Evolutionary conservation across 148 eudicot genomes (phyloP).

Genomic region (Vaccinium darrowii): DNA sequence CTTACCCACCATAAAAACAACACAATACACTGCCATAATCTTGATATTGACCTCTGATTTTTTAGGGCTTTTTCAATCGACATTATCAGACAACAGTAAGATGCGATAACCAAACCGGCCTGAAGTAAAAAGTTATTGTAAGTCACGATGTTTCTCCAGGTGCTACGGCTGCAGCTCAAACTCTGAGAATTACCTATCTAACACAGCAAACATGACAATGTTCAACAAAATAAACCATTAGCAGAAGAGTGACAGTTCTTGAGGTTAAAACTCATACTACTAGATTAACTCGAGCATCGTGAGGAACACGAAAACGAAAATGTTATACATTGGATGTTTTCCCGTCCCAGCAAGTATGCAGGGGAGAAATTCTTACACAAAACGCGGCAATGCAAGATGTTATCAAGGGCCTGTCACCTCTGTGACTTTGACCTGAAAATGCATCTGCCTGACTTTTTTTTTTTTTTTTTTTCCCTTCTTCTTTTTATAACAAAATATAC

Average conservation of each 20-base stretch:
- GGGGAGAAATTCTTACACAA: slow-evolving; percentile 52
- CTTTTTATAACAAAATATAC: slow-evolving; percentile 60
- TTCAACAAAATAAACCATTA: background rate
- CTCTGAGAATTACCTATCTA: background rate
- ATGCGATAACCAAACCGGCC: background rate
- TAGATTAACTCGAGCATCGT: slow-evolving; percentile 11
- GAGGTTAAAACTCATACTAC: slow-evolving; percentile 1
- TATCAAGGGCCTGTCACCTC: slow-evolving; percentile 83
- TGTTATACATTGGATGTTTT: slow-evolving; percentile 41
- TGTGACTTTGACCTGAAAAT: slow-evolving; percentile 83
- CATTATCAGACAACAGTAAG: background rate
- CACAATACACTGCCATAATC: no score
- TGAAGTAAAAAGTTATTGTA: background rate
- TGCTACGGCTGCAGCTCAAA: background rate
- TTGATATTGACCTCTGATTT: no score
- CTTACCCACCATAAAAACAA: background rate
- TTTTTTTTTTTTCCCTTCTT: slow-evolving; percentile 2
- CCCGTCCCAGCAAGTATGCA: slow-evolving; percentile 46
- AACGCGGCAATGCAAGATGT: slow-evolving; percentile 42
- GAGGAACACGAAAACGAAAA: slow-evolving; percentile 20
- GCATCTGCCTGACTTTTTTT: slow-evolving; percentile 30
- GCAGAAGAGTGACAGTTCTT: background rate
- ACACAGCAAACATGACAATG: background rate
- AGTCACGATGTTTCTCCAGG: background rate
- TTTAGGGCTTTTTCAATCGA: background rate